A percentile compares a stretch with the other conserved stretches of the same genome.
Evolutionary conservation across 352 stramenopile species (phyloP).

Genomic region (Phytophthora kernoviae): DNA sequence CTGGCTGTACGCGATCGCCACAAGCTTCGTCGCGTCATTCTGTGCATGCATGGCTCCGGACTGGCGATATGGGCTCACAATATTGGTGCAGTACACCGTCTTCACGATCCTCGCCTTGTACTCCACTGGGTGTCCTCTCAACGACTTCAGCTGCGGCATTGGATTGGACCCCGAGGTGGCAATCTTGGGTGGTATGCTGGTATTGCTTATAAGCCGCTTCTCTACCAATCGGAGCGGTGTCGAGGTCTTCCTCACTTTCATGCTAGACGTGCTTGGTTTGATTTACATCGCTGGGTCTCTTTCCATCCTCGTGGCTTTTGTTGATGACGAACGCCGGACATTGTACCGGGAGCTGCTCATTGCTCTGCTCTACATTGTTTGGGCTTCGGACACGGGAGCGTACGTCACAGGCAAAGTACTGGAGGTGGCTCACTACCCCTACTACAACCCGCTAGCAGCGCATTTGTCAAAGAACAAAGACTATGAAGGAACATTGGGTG

Average conservation of each 20-base stretch:
- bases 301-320: constrained; percentile 53
- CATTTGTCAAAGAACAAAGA: constrained; percentile 96
- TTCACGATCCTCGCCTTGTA: constrained; percentile 61
- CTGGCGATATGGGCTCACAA: constrained; percentile 41
- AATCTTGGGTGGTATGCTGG: constrained; percentile 37
- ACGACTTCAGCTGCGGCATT: constrained; percentile 51
- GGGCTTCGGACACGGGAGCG: constrained; percentile 90
- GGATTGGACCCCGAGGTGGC: constrained; percentile 34
- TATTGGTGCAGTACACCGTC: constrained; percentile 43
- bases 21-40: constrained; percentile 35
- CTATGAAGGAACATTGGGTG: constrained; percentile 93
- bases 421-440: constrained; percentile 81
- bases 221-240: constrained; percentile 16
- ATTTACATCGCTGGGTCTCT: constrained; percentile 61
- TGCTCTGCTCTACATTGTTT: constrained; percentile 67
- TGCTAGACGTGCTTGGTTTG: constrained; percentile 58
- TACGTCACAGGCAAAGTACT: constrained; percentile 92
- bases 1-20: constrained; percentile 44
- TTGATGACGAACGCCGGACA: constrained; percentile 52
- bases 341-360: constrained; percentile 63
- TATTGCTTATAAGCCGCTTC: constrained; percentile 43
- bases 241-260: constrained; percentile 42
- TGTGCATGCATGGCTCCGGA: constrained; percentile 52
- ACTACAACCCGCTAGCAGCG: constrained; percentile 79
- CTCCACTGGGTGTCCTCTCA: constrained; percentile 54